Base-by-base conservation (phyloP, 371 early-diverging fungal genomes). In the Mortierella sp. region DNA sequence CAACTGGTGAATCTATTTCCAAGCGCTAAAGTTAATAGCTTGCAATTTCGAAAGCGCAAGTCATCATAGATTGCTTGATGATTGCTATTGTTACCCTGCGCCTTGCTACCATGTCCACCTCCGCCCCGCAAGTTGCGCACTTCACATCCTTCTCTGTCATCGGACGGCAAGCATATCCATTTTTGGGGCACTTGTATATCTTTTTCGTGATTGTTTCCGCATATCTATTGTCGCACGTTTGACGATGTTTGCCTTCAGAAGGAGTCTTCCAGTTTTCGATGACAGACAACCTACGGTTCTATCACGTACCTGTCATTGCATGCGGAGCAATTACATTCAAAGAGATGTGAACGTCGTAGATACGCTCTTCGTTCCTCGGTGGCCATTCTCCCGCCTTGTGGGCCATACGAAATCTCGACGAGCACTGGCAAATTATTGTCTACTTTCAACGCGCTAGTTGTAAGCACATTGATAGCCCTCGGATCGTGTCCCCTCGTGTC, bases 261-360 rank as follows among this genome's bases (percentile, higher is more conserved):
- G n/a, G n/a, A n/a, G n/a, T n/a, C n/a, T n/a, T n/a, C n/a, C n/a
- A n/a, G n/a, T n/a, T n/a, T n/a, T n/a, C n/a, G n/a, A n/a, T n/a
- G n/a, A n/a, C n/a, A n/a, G n/a, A n/a, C n/a, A n/a, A n/a, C n/a
- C n/a, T n/a, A n/a, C n/a, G 12, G 14, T 9, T 1, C 11, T 1
- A 23, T 31, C 2, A 32, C 47, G 6, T 59, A 73, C 73, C 50
- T 63, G 48, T 73, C 75, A 42, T 73, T 68, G 52, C 78, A 76
- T 19, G 78, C 78, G 2, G 61, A 60, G 41, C 78, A 76, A 53
- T 76, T 64, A 50, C 78, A 76, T 12, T 76, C 78, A 51, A 76
- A 76, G 21, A 60, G 41, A 55, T 76, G 54, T 2, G 47, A 43
- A 11, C 34, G 51, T 8, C 47, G 26, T 30, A 76, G 23, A 21